These are phyloP conservation scores for Pythium brassicae DNA, from an alignment of 352 stramenopile genomes.

Conservation along the genomic window DNA sequence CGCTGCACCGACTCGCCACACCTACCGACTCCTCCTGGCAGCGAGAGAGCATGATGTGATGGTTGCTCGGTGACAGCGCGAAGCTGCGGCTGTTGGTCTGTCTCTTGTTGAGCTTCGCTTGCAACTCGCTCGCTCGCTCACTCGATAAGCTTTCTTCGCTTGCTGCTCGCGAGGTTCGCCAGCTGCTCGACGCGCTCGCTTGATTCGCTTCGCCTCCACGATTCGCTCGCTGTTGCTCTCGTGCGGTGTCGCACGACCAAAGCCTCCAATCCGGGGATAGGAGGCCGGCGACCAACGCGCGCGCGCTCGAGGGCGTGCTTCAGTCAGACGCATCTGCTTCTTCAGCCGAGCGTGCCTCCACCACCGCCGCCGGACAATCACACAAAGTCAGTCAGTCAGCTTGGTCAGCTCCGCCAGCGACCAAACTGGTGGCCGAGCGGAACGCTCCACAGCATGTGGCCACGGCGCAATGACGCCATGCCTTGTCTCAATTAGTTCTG, in stretches of 20 bases:
- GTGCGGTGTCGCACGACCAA: background rate
- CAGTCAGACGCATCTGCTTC: too few relatives aligned
- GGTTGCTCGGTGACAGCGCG: background rate
- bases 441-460: background rate
- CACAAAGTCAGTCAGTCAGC: background rate
- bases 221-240: too few relatives aligned
- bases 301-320: background rate
- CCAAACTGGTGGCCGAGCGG: background rate
- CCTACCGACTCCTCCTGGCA: too few relatives aligned
- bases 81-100: background rate
- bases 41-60: too few relatives aligned
- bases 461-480: background rate
- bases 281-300: background rate
- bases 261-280: background rate
- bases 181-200: too few relatives aligned
- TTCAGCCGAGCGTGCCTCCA: too few relatives aligned
- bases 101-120: background rate
- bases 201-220: too few relatives aligned
- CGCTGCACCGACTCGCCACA: too few relatives aligned
- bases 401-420: background rate
- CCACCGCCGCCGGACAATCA: background rate
- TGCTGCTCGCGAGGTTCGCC: too few relatives aligned
- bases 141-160: too few relatives aligned
- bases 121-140: background rate
- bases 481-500: background rate